Evolutionary conservation across 1,284 basidiomycete species (phyloP), one percentile per base, ranked within the genome.

Genomic region (Puccinia brachypodii): DNA sequence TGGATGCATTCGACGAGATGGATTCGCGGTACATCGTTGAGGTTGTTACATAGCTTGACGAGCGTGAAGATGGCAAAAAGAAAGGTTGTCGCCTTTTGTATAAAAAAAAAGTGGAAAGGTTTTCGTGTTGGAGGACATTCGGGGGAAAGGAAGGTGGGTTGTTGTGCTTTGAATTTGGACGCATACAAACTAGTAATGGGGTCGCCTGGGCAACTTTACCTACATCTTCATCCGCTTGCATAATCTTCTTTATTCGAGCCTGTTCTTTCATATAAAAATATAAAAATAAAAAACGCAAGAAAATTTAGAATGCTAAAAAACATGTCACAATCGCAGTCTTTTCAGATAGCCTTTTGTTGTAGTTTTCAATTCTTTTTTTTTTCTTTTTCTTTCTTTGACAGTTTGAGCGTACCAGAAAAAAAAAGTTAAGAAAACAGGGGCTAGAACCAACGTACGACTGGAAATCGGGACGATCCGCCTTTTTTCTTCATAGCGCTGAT

Each of bases 211-310:
- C 96, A 25, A 99, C 94, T 87, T 99, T 99, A 81, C 97, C 96
- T 22, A 99, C 96, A 87, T 99, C 96, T 86, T 99, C 97, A 86
- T 99, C 96, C 87, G 96, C 95, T 89, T 99, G 96, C 94, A 99
- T 99, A 83, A 99, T 98, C 89, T 96, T 95, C 90, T 98, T 99
- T 89, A 98, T 99, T 78, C 96, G 91, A 8, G 96, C 96, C 78
- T 81, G 40, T 47, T 14, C 42, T 53, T 58, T 33, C 38, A 36
- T n/a, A 31, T 2, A 72, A 69, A 71, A 58, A 33, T 28, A 13
- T 8, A 9, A 64, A 1, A n/a, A n/a, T 3, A n/a, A n/a, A 42
- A 44, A 22, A 19, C 94, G 76, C 33, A 76, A 42, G 68, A 47
- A 58, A 25, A n/a, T n/a, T n/a, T n/a, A n/a, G 25, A 66, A n/a